Conservation (phyloP, 768 basidiomycete genomes). For the Lactifluus pinguis region DNA sequence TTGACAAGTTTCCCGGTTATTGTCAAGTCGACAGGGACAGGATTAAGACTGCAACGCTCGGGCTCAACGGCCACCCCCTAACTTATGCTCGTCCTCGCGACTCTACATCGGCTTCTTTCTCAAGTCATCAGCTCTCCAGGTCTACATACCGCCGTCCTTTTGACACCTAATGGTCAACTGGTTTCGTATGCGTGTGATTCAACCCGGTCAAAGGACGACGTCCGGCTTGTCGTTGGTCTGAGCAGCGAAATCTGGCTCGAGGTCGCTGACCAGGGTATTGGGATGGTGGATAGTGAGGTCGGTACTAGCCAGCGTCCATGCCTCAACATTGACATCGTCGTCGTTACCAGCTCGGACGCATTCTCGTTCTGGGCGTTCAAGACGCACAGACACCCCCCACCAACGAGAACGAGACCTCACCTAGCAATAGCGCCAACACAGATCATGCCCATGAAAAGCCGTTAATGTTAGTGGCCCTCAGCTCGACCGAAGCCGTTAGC, state of each 20-base stretch:
- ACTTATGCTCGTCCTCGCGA: conserved; percentile 60
- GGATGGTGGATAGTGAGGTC: conserved; percentile 77
- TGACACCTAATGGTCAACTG: conserved; percentile 68
- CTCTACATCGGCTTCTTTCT: conserved; percentile 54
- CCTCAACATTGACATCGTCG: background rate
- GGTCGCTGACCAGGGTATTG: conserved; percentile 51
- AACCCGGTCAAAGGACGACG: conserved; percentile 58
- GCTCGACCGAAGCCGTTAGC: conserved; percentile 47
- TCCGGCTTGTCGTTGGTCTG: conserved; percentile 63
- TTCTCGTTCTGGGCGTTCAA: conserved; percentile 58
- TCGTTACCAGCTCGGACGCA: conserved; percentile 49
- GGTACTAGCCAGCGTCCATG: conserved; percentile 14
- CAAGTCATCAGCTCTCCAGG: conserved; percentile 51
- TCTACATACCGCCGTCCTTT: conserved; percentile 61
- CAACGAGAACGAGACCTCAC: conserved; percentile 20
- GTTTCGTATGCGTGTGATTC: conserved; percentile 54
- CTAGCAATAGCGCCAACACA: conserved; percentile 6
- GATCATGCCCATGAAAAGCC: conserved; percentile 32
- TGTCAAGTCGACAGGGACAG: background rate
- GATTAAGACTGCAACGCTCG: background rate
- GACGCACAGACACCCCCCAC: conserved; percentile 22
- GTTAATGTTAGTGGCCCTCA: conserved; percentile 61
- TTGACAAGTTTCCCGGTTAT: background rate
- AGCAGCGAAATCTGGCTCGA: conserved; percentile 74
- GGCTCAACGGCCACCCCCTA: background rate